Base-by-base conservation (phyloP, 2,329 filamentous ascomycete species). In the Fusarium sp. region DNA sequence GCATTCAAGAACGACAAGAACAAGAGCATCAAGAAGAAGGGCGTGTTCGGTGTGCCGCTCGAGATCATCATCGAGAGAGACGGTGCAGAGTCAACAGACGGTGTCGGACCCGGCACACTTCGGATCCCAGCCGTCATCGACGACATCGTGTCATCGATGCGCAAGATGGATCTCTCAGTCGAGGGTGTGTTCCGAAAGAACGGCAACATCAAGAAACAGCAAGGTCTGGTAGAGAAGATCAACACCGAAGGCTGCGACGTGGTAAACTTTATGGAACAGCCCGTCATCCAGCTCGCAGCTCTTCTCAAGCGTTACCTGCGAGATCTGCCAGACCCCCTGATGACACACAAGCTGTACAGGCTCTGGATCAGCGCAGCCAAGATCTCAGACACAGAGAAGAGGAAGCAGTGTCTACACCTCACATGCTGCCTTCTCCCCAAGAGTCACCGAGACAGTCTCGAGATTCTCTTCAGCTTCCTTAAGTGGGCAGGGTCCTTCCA, bases 171-270 rank as follows among this genome's bases (percentile, higher is more conserved):
- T 82, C 95, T 99, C 86, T 98, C 96, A 2, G 95, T 99, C 1
- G 97, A 99, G 83, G 97, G 97, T 78, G 95, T 99, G 25, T 99
- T 99, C 90, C 92, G 97, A 77, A 99, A 99, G 88, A 99, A 98
- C 79, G 97, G 97, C 78, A 99, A 98, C 83, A 98, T 99, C 85
- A 96, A 97, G 82, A 94, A 95, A 76, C 88, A 98, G 52, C 94
- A 94, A 77, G 95, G 98, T 71, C 87, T 97, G 8, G 92, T 95
- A 42, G 94, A 97, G 65, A 88, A 92, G 77, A 95, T 99, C 74
- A 97, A 99, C 82, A 91, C 91, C 52, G 93, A 95, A 63, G 96
- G 95, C 47, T 94, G 93, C 69, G 95, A 97, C 74, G 91, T 92
- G 65, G 92, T 98, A 65, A 95, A 97, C 81, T 90, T 98, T 78